Base-by-base conservation (phyloP, 495 filamentous ascomycete species). In the Oleoguttula mirabilis region DNA sequence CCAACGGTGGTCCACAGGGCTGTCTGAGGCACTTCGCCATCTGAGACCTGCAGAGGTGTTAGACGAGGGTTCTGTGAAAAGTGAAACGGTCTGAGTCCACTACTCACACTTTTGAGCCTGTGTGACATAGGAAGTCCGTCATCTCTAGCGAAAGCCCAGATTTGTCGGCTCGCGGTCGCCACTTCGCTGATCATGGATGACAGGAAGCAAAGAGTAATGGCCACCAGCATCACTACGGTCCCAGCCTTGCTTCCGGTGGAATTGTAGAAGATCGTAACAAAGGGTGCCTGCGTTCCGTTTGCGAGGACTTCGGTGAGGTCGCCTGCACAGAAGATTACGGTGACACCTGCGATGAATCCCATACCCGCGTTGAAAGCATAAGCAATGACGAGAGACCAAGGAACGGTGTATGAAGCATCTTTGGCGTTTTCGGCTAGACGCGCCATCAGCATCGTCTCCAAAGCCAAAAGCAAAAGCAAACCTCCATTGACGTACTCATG, bases 1-100 rank as follows among this genome's bases (percentile, higher is more conserved):
- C 54, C 42, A 50, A 69, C 61, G 2, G 66, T 67, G 23, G 71
- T 45, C 19, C 66, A 50, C 34, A 71, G 14, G 14, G 42, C 31
- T 4, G 11, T 21, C 4, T 19, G 36, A n/a, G 42, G 42, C 3
- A 39, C 22, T 40, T 40, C 37, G 14, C 10, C 37, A 14, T 40
- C 37, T 12, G 37, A 22, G 5, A 40, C 36, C 36, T 39, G 69
- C 63, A 10, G n/a, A n/a, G n/a, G n/a, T n/a, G n/a, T n/a, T n/a
- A n/a, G n/a, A n/a, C n/a, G n/a, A n/a, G 5, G 20, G 4, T 4
- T 4, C 11, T 8, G 22, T 38, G 35, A 38, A 11, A 10, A 15
- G 8, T 19, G 15, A 38, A 19, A 38, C 35, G 20, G 15, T 19
- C 8, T 22, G 35, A 8, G 35, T 11, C 11, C 10, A n/a, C 30